Evolutionary conservation across 1,284 basidiomycete species (phyloP).

Genomic region (Rhodotorula mucilaginosa): DNA sequence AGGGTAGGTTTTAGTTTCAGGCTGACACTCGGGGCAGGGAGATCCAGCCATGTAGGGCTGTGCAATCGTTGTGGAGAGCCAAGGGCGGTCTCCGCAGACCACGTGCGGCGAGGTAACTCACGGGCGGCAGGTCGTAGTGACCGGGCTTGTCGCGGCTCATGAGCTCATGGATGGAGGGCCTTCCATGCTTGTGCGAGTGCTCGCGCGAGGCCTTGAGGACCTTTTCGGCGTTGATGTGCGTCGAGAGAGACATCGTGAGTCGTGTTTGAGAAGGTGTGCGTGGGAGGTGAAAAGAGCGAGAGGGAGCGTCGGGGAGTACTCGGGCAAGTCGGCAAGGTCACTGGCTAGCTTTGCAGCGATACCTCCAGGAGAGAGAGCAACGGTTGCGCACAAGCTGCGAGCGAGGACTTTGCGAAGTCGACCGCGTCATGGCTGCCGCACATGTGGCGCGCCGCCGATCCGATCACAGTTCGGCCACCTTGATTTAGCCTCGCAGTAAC

Average conservation of each 20-base stretch:
- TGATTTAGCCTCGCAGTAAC: too few species aligned
- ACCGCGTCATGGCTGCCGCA: too few species aligned
- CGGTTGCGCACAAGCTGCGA: too few species aligned
- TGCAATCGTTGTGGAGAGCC: too few species aligned
- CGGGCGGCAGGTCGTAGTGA: neutral
- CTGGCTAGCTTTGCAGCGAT: neutral
- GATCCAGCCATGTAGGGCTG: too few species aligned
- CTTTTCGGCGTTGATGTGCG: conserved; percentile 49
- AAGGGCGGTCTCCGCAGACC: conserved; percentile 41
- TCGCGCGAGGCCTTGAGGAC: conserved; percentile 47
- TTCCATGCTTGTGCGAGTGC: conserved; percentile 40
- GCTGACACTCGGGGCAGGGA: neutral
- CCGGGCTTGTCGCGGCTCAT: conserved; percentile 4
- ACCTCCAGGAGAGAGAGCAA: too few species aligned
- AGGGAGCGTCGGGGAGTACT: neutral
- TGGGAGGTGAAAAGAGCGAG: neutral
- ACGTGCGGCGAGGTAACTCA: conserved; percentile 5
- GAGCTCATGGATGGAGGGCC: conserved; percentile 6
- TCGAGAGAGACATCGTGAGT: conserved; percentile 46
- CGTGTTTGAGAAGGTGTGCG: neutral
- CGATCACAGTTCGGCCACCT: too few species aligned
- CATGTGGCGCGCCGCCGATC: too few species aligned
- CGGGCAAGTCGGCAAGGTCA: neutral
- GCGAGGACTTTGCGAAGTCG: neutral
- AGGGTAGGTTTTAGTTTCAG: conserved; percentile 50